phyloP scores from a whole-genome alignment of 129 eudicot genomes.

The Ambrosia artemisiifolia region DNA sequence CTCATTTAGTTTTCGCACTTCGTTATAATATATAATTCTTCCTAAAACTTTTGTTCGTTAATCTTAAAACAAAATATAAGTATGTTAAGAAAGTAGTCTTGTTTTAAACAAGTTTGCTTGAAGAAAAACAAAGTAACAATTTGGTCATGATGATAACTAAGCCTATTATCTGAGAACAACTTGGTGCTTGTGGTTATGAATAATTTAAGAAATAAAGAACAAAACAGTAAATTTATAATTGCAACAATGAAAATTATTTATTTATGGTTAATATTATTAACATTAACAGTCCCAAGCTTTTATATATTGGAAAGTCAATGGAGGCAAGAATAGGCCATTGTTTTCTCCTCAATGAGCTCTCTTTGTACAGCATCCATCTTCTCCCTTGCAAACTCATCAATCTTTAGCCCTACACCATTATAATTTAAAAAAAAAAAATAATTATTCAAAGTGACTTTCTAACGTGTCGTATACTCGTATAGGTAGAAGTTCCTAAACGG shows the following conservation, averaged over 20 bases:
- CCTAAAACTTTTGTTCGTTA: too few species aligned
- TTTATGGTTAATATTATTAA: constrained; percentile 2
- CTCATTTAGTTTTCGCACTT: too few species aligned
- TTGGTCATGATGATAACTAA: too few species aligned
- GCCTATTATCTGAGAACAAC: background rate
- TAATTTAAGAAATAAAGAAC: background rate
- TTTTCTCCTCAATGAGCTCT: constrained; percentile 76
- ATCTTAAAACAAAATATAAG: too few species aligned
- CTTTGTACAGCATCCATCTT: constrained; percentile 63
- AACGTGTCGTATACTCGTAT: background rate
- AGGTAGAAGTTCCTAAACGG: background rate
- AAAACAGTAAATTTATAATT: constrained; percentile 1
- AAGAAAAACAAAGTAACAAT: too few species aligned
- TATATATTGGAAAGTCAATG: constrained; percentile 21
- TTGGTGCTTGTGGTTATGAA: background rate
- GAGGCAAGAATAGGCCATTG: constrained; percentile 71
- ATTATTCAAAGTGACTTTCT: constrained; percentile 1
- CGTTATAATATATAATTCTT: too few species aligned
- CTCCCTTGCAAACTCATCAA: constrained; percentile 65
- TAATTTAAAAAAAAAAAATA: constrained; percentile 7
- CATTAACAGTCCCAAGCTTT: background rate
- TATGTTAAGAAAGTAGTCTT: too few species aligned
- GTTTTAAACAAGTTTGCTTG: too few species aligned
- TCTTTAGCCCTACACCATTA: constrained; percentile 58
- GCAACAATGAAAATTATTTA: background rate